These are phyloP conservation scores for Cucurbita ficifolia DNA, from an alignment of 306 rosid genomes.

Conservation along the genomic window DNA sequence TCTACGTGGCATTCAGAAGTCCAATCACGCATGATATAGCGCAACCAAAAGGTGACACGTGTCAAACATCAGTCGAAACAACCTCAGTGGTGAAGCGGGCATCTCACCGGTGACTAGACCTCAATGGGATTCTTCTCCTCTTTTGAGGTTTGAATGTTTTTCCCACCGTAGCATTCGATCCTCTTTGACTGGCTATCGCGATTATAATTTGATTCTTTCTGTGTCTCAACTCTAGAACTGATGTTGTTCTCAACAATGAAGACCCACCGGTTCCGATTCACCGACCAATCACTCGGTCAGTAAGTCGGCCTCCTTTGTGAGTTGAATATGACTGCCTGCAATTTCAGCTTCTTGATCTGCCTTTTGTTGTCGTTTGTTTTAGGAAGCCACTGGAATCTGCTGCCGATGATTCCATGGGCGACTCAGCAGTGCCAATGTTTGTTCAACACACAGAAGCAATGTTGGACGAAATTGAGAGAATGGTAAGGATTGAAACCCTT, in stretches of 20 bases:
- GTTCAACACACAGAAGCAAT: constrained; percentile 52
- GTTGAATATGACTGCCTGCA: background rate
- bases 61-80: background rate
- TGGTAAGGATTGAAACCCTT: constrained; percentile 18
- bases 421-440: constrained; percentile 33
- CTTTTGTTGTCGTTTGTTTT: constrained; percentile 6
- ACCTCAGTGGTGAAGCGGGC: background rate
- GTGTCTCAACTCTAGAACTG: background rate
- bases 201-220: background rate
- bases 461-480: constrained; percentile 36
- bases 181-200: background rate
- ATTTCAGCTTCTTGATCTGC: background rate
- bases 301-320: background rate
- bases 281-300: constrained; percentile 23
- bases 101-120: background rate
- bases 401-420: constrained; percentile 15
- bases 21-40: background rate
- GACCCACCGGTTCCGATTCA: constrained; percentile 14
- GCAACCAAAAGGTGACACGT: background rate
- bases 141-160: background rate
- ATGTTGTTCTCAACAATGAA: constrained; percentile 9
- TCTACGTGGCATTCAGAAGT: background rate
- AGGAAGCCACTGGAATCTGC: constrained; percentile 15
- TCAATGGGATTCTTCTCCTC: constrained; percentile 12
- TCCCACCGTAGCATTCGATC: background rate